Conservation (phyloP, 2,329 filamentous ascomycete species). For the Pseudogymnoascus sp. region DNA sequence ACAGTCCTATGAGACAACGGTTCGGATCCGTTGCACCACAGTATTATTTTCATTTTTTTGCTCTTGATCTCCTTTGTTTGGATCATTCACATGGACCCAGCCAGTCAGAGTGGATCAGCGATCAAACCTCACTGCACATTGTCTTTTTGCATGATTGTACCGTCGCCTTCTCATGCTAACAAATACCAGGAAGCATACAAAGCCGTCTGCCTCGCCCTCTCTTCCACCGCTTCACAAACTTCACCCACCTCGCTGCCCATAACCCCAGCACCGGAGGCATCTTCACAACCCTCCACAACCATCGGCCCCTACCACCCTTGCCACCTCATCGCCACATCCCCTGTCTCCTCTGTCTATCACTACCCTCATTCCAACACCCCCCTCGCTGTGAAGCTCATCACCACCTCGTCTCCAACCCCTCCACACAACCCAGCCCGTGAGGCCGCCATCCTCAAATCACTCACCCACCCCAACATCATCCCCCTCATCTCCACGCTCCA, state of each 20-base stretch:
- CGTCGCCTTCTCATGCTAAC: not conserved
- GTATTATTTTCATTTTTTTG: not conserved
- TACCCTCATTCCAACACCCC: slow-evolving; percentile 39
- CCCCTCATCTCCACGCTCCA: slow-evolving; percentile 67
- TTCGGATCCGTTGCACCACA: not conserved
- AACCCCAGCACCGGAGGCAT: slow-evolving; percentile 18
- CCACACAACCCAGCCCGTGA: slow-evolving; percentile 82
- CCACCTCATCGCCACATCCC: slow-evolving; percentile 53
- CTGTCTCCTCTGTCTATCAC: slow-evolving; percentile 79
- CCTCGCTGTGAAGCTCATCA: slow-evolving; percentile 80
- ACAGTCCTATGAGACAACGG: not conserved
- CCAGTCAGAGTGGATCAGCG: too few relatives aligned
- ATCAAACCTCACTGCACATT: not conserved
- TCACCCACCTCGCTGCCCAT: slow-evolving; percentile 12
- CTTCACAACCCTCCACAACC: slow-evolving; percentile 30
- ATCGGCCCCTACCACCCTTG: slow-evolving; percentile 51
- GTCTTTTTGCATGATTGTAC: not conserved
- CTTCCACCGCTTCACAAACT: slow-evolving; percentile 30
- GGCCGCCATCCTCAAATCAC: slow-evolving; percentile 59
- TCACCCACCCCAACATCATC: slow-evolving; percentile 54
- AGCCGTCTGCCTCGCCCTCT: slow-evolving; percentile 34
- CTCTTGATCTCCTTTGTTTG: not conserved
- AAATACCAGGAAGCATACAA: slow-evolving; percentile 51
- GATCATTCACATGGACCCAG: not conserved
- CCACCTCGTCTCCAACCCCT: slow-evolving; percentile 56